Base-by-base conservation (phyloP, 2,329 filamentous ascomycete species). In the Hypoxylon sp. region DNA sequence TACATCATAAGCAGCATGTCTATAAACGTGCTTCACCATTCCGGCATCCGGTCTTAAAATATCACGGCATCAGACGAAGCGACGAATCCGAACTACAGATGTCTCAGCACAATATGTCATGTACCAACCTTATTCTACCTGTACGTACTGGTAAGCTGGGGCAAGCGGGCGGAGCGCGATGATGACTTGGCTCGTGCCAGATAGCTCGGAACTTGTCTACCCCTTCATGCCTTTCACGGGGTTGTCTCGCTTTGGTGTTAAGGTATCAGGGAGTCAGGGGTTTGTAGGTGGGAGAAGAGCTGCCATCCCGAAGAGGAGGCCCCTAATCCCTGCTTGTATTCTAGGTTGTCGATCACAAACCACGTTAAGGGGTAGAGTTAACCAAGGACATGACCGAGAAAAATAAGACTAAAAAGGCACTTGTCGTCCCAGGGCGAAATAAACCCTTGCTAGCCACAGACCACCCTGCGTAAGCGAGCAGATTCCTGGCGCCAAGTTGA, bases 331-430 rank as follows among this genome's bases (percentile, higher is more conserved):
- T 63, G 57, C 45, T 47, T 20, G 45, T 51, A 51, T 54, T 54
- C 53, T 60, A 57, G 60, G 57, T 55, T 60, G 63, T 63, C 63
- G 60, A 67, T 63, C 58, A 63, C 57, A 55, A 52, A 51, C 63
- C 57, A 58, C 57, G 52, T 54, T 48, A 37, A 53, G 41, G 46
- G 44, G 44, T 26, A 47, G 30, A 36, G 26, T 19, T 40, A 50
- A 46, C 37, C 31, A 50, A 36, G 47, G 47, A 46, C 47, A 55
- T 46, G 35, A 42, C 45, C 31, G 29, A 51, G n/a, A 55, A 36
- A 55, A 50, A 46, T 25, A 21, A 31, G 19, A 46, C 41, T 51
- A 47, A 49, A 47, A 55, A 32, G 34, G 35, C 27, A 23, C 27
- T 50, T 58, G 52, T 47, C 53, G 49, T 57, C 51, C 55, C 59